phyloP scores from a whole-genome alignment of 306 rosid genomes.

The Cyclanthera cordifolia region DNA sequence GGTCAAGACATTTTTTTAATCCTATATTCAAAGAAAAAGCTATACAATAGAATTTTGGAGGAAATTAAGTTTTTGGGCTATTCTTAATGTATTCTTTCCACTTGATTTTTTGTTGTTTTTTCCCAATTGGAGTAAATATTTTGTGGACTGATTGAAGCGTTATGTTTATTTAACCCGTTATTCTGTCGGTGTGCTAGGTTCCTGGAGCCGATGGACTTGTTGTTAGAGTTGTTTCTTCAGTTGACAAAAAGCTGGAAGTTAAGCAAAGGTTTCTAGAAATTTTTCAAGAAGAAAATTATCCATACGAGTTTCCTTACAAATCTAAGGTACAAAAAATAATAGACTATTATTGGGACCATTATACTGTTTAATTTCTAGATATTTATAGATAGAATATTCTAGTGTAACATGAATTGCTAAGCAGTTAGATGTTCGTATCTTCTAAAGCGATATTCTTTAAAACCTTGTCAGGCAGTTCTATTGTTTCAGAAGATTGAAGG shows the following conservation, averaged over 20 bases:
- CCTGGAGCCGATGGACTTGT: slow-evolving; percentile 87
- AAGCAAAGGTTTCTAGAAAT: slow-evolving; percentile 85
- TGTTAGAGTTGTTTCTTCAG: slow-evolving; percentile 85
- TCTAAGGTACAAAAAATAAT: slow-evolving; percentile 50
- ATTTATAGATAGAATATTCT: background rate
- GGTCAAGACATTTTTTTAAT: too few relatives aligned
- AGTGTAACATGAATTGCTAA: background rate
- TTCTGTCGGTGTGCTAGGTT: slow-evolving; percentile 43
- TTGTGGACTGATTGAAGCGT: background rate
- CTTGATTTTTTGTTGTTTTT: background rate
- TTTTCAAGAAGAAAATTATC: slow-evolving; percentile 91
- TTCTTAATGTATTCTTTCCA: background rate
- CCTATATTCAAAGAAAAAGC: background rate
- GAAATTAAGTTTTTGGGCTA: background rate
- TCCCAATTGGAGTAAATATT: background rate
- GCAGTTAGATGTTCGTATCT: background rate
- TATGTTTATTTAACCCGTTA: slow-evolving; percentile 6
- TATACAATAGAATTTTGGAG: background rate
- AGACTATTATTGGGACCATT: background rate
- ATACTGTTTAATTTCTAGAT: background rate
- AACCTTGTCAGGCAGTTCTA: slow-evolving; percentile 48
- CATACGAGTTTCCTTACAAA: slow-evolving; percentile 85
- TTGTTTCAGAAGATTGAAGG: slow-evolving; percentile 97
- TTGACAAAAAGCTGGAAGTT: slow-evolving; percentile 94
- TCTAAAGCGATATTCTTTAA: slow-evolving; percentile 1